Evolutionary conservation across 352 stramenopile genomes (phyloP).

Genomic region (Phytophthora megakarya): DNA sequence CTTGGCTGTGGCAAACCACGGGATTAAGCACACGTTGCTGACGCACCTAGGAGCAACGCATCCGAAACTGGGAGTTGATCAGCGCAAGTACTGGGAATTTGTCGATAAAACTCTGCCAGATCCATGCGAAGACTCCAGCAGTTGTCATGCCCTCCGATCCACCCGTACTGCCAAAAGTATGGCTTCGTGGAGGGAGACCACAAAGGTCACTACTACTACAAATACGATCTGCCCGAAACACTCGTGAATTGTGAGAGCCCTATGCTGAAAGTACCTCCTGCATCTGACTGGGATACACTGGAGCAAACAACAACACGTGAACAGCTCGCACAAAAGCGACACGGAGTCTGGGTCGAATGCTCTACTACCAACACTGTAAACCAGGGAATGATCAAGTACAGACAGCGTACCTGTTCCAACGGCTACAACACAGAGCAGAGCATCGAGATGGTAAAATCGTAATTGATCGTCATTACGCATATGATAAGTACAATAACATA

Average conservation of each 20-base stretch:
- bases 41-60: conserved; percentile 52
- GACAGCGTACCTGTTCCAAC: conserved; percentile 44
- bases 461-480: not conserved
- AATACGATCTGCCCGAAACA: conserved; percentile 56
- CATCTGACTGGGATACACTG: conserved; percentile 42
- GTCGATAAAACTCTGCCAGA: conserved; percentile 37
- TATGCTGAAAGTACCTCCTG: conserved; percentile 46
- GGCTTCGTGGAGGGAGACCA: conserved; percentile 47
- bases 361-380: conserved; percentile 54
- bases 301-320: conserved; percentile 20
- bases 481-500: conserved; percentile 17
- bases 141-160: conserved; percentile 48
- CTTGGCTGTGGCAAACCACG: conserved; percentile 50
- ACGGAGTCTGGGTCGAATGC: conserved; percentile 51
- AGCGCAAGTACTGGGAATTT: conserved; percentile 55
- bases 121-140: conserved; percentile 39
- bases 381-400: conserved; percentile 49
- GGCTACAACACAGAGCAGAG: conserved; percentile 55
- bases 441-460: conserved; percentile 42
- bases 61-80: conserved; percentile 30
- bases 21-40: conserved; percentile 61
- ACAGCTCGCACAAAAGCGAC: conserved; percentile 33
- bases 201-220: conserved; percentile 60
- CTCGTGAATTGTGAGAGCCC: conserved; percentile 49
- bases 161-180: conserved; percentile 55